Conservation (phyloP, 331 rosid species). For the Acacia pycnantha region DNA sequence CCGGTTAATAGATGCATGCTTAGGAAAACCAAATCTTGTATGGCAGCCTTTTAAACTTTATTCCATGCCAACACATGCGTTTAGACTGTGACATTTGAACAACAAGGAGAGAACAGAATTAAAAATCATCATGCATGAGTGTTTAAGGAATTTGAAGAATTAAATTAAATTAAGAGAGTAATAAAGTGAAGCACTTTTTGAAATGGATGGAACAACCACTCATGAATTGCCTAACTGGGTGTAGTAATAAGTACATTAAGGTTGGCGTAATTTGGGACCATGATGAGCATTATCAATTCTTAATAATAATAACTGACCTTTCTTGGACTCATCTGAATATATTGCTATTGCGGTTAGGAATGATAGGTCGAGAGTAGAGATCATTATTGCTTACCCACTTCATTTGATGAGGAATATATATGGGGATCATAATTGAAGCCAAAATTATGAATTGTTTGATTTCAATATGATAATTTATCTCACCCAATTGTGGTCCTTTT, state of each 20-base stretch:
- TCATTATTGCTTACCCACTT: not conserved
- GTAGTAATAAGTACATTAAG: not conserved
- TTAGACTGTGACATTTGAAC: not conserved
- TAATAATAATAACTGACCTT: not conserved
- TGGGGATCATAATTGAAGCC: not conserved
- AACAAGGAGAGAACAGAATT: not conserved
- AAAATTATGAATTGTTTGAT: not conserved
- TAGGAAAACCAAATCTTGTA: too few relatives aligned
- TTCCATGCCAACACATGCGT: not conserved
- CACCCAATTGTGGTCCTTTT: not conserved
- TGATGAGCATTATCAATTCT: not conserved
- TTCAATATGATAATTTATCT: not conserved
- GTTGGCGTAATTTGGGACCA: constrained; percentile 5
- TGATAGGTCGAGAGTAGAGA: not conserved
- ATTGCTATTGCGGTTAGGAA: not conserved
- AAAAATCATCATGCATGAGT: not conserved
- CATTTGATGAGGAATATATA: not conserved
- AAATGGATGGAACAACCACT: not conserved
- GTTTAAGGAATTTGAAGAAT: not conserved
- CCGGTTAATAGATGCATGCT: too few relatives aligned
- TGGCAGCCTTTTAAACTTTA: not conserved
- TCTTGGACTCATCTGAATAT: not conserved
- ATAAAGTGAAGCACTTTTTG: not conserved
- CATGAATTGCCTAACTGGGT: not conserved
- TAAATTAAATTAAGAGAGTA: not conserved